Evolutionary conservation across 2,329 filamentous ascomycete genomes (phyloP).

Genomic region (Aspergillus eucalypticola): DNA sequence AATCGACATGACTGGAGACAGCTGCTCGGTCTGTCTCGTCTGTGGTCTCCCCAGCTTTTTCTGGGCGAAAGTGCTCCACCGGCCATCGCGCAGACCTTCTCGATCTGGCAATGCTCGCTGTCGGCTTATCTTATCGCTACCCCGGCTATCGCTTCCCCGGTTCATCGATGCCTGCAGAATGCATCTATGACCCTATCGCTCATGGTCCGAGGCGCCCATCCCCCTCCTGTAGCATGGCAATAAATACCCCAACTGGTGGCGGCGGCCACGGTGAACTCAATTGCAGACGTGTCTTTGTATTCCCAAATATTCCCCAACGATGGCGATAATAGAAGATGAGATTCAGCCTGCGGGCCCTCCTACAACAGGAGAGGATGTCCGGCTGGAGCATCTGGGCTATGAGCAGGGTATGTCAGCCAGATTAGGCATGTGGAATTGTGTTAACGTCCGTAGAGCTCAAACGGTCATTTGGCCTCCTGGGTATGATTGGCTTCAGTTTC

Average conservation of each 20-base stretch:
- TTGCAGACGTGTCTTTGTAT: not conserved
- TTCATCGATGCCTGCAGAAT: not conserved
- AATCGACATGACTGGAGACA: not conserved
- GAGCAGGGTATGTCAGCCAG: slow-evolving; percentile 34
- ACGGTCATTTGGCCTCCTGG: slow-evolving; percentile 56
- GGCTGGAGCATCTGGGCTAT: slow-evolving; percentile 42
- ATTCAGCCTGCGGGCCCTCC: slow-evolving; percentile 23
- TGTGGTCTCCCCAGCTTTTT: not conserved
- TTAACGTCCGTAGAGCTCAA: slow-evolving; percentile 51
- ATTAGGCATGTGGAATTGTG: not conserved
- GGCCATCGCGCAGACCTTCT: slow-evolving; percentile 30
- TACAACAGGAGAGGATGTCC: slow-evolving; percentile 35
- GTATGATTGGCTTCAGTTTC: slow-evolving; percentile 62
- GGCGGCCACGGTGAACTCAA: not conserved
- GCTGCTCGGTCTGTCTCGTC: not conserved
- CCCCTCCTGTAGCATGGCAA: not conserved
- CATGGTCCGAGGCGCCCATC: not conserved
- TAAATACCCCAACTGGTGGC: not conserved
- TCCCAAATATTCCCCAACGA: not conserved
- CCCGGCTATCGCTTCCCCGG: slow-evolving; percentile 7
- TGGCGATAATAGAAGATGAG: slow-evolving; percentile 26
- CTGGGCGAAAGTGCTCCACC: slow-evolving; percentile 14
- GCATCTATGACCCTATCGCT: not conserved
- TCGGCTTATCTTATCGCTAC: slow-evolving; percentile 28
- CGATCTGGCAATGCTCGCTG: slow-evolving; percentile 21